These are phyloP conservation scores for Nematocida sp. DNA, from an alignment of 371 early-diverging fungal species.

Conservation along the genomic window DNA sequence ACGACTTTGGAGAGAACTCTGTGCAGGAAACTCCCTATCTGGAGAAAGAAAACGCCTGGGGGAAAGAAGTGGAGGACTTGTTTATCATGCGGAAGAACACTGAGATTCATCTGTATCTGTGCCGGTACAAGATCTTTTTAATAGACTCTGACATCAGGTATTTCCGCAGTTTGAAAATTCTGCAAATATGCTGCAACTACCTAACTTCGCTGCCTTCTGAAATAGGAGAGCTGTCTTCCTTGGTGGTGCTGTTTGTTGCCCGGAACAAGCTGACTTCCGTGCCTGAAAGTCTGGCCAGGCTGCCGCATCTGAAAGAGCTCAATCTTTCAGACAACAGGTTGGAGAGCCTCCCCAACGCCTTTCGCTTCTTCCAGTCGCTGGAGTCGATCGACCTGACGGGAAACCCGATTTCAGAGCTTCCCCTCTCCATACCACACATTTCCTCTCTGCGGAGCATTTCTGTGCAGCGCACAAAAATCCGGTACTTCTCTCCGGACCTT, in stretches of 20 bases:
- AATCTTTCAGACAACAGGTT: slow-evolving; percentile 71
- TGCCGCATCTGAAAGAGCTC: slow-evolving; percentile 69
- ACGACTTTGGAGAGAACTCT: neutral
- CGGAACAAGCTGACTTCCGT: slow-evolving; percentile 62
- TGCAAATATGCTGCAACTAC: slow-evolving; percentile 64
- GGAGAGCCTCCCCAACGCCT: slow-evolving; percentile 67
- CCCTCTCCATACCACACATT: slow-evolving; percentile 54
- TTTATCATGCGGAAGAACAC: neutral
- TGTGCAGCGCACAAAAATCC: slow-evolving; percentile 65
- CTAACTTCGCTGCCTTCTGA: slow-evolving; percentile 55
- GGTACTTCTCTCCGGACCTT: slow-evolving; percentile 67
- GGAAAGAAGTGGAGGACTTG: slow-evolving; percentile 10
- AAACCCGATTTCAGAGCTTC: slow-evolving; percentile 63
- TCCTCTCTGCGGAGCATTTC: slow-evolving; percentile 49
- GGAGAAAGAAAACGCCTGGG: neutral
- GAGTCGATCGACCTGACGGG: slow-evolving; percentile 66
- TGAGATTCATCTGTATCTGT: slow-evolving; percentile 56
- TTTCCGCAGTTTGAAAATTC: slow-evolving; percentile 27
- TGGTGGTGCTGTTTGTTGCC: slow-evolving; percentile 60
- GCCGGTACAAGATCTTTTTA: slow-evolving; percentile 52
- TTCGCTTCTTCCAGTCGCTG: slow-evolving; percentile 67
- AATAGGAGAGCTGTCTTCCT: slow-evolving; percentile 54
- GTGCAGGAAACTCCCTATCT: neutral
- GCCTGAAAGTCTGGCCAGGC: slow-evolving; percentile 70
- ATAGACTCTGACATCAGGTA: slow-evolving; percentile 50